phyloP scores from a whole-genome alignment of 768 basidiomycete species.

The Tylopilus balloui region DNA sequence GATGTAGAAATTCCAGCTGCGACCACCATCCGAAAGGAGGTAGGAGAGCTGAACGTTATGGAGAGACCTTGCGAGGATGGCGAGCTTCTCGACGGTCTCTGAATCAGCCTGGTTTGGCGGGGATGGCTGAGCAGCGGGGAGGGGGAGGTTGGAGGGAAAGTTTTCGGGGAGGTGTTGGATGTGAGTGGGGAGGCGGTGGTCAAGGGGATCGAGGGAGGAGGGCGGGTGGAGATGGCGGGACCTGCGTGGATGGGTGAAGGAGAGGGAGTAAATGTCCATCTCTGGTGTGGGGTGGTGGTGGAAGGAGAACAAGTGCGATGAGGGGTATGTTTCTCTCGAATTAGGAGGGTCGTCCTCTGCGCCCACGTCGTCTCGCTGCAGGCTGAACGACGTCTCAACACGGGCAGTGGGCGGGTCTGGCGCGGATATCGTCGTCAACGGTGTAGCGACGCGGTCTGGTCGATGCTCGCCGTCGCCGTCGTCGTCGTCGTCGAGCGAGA shows the following conservation, averaged over 20 bases:
- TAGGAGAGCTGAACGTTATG: conserved; percentile 85
- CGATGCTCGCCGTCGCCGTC: conserved; percentile 7
- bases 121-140: conserved; percentile 34
- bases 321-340: conserved; percentile 23
- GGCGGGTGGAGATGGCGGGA: conserved; percentile 59
- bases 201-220: conserved; percentile 59
- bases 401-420: neutral
- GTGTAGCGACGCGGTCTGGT: conserved; percentile 16
- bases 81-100: conserved; percentile 77
- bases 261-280: conserved; percentile 95
- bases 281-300: neutral
- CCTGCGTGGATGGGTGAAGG: conserved; percentile 87
- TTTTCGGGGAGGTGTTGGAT: conserved; percentile 31
- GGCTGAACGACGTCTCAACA: neutral
- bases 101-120: conserved; percentile 44
- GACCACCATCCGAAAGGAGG: conserved; percentile 59
- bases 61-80: conserved; percentile 70
- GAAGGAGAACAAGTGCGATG: conserved; percentile 3
- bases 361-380: conserved; percentile 5
- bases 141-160: conserved; percentile 36
- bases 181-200: conserved; percentile 44
- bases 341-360: conserved; percentile 28
- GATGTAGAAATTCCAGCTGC: conserved; percentile 85
- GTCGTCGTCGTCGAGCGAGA: conserved; percentile 13
- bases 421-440: conserved; percentile 5